Evolutionary conservation across 495 filamentous ascomycete genomes (phyloP).

Genomic region (Neurospora sp.): DNA sequence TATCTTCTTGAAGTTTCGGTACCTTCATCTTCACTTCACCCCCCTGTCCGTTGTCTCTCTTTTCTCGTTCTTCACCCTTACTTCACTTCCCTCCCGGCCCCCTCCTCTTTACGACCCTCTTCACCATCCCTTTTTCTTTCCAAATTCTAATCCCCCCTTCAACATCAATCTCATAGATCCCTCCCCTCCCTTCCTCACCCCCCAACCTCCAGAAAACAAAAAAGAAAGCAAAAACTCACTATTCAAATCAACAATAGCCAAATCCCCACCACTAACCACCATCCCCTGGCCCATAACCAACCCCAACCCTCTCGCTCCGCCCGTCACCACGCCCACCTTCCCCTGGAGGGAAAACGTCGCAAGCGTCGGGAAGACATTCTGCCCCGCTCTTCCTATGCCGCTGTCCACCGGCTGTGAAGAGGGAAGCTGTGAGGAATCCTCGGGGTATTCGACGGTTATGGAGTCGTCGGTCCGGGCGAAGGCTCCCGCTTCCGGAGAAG

Average conservation of each 20-base stretch:
- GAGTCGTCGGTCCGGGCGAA: conserved; percentile 71
- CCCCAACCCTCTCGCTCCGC: conserved; percentile 76
- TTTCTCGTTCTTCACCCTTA: neutral
- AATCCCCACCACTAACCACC: conserved; percentile 74
- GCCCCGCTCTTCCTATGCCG: conserved; percentile 57
- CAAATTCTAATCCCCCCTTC: neutral
- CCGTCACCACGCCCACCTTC: conserved; percentile 70
- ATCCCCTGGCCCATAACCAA: conserved; percentile 88
- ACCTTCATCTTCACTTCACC: neutral
- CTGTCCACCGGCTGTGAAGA: conserved; percentile 49
- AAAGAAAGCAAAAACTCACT: conserved; percentile 42
- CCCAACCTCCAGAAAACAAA: neutral
- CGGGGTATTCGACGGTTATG: conserved; percentile 67
- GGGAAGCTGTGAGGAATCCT: conserved; percentile 55
- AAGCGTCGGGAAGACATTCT: conserved; percentile 35
- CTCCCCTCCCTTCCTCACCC: neutral
- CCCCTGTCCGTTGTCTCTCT: neutral
- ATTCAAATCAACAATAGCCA: conserved; percentile 90
- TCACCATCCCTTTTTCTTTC: neutral
- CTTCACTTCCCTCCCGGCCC: neutral
- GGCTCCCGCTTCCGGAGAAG: conserved; percentile 20
- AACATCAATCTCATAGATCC: neutral
- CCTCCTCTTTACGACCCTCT: neutral
- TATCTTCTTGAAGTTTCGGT: neutral
- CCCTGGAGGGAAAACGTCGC: conserved; percentile 66